These are phyloP conservation scores for Thermothielavioides terrestris DNA, from an alignment of 495 filamentous ascomycete species.

Conservation along the genomic window DNA sequence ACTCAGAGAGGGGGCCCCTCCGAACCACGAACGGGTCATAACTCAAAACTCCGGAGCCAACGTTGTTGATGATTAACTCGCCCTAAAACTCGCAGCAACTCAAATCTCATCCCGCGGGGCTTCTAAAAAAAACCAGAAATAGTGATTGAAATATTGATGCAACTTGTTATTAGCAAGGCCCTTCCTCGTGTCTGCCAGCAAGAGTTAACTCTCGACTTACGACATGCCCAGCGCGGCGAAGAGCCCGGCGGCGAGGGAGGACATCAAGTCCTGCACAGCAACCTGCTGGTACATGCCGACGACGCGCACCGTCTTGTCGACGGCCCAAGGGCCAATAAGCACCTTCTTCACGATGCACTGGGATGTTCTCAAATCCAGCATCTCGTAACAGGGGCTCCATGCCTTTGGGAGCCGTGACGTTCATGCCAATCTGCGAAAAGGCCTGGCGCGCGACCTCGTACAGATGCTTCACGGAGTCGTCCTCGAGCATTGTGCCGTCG, in stretches of 20 bases:
- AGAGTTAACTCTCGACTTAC: conserved; percentile 23
- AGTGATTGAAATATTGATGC: conserved; percentile 33
- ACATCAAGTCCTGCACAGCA: conserved; percentile 42
- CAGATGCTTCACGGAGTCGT: conserved; percentile 30
- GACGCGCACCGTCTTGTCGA: conserved; percentile 46
- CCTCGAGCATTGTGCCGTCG: conserved; percentile 30
- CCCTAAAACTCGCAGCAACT: too few relatives aligned
- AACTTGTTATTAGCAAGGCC: conserved; percentile 21
- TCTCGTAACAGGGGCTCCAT: conserved; percentile 40
- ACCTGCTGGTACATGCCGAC: conserved; percentile 43
- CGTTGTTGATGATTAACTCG: too few relatives aligned
- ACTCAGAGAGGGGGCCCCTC: too few relatives aligned
- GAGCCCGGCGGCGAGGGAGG: conserved; percentile 42
- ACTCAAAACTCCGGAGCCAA: too few relatives aligned
- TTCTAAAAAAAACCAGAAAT: conserved; percentile 34
- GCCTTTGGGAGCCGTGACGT: conserved; percentile 40
- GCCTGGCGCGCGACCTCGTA: conserved; percentile 22
- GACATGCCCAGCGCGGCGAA: conserved; percentile 35
- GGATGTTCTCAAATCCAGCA: conserved; percentile 52
- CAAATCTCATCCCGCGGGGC: too few relatives aligned
- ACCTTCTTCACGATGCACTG: conserved; percentile 43
- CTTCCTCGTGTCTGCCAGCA: conserved; percentile 21
- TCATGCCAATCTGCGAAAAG: conserved; percentile 28
- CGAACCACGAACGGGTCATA: too few relatives aligned
- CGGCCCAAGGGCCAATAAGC: conserved; percentile 49